A percentile compares a stretch with the other conserved stretches of the same genome.
Conservation (phyloP, 768 basidiomycete genomes). For the Gloeostereum incarnatum region DNA sequence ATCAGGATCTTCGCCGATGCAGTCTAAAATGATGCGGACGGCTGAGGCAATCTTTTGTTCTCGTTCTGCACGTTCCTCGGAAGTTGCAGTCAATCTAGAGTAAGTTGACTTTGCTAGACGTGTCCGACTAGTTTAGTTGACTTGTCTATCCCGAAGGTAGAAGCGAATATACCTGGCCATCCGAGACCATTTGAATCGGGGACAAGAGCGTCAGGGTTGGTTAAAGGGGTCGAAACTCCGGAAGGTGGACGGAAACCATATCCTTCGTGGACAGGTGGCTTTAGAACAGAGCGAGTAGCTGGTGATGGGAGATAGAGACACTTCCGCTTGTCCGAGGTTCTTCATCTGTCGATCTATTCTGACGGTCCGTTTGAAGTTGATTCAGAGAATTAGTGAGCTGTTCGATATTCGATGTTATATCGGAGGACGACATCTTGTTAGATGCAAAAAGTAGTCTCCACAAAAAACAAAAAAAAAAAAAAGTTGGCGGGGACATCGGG, state of each 20-base stretch:
- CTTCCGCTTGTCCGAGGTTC: no score
- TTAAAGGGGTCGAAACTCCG: slow-evolving; percentile 54
- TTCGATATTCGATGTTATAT: slow-evolving; percentile 17
- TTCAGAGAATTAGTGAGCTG: slow-evolving; percentile 37
- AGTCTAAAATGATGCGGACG: slow-evolving; percentile 88
- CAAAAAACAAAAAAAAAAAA: no score
- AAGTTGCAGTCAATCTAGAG: slow-evolving; percentile 72
- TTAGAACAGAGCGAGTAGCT: slow-evolving; percentile 4
- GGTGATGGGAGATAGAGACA: neutral
- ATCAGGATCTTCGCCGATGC: slow-evolving; percentile 97
- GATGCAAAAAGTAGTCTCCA: no score
- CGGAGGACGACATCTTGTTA: neutral
- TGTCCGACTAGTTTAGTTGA: neutral
- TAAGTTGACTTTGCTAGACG: slow-evolving; percentile 81
- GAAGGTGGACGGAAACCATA: slow-evolving; percentile 76
- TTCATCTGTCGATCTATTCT: neutral
- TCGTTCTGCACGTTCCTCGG: slow-evolving; percentile 59
- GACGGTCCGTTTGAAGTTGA: slow-evolving; percentile 25
- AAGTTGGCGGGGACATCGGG: neutral
- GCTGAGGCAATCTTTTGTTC: slow-evolving; percentile 76
- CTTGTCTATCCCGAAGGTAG: no score
- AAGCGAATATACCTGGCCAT: slow-evolving; percentile 66
- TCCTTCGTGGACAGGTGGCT: slow-evolving; percentile 51
- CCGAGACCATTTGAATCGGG: slow-evolving; percentile 74
- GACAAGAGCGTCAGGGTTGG: slow-evolving; percentile 14